These are phyloP conservation scores for Trichothecium roseum DNA, from an alignment of 2,329 filamentous ascomycete genomes.

Conservation along the genomic window DNA sequence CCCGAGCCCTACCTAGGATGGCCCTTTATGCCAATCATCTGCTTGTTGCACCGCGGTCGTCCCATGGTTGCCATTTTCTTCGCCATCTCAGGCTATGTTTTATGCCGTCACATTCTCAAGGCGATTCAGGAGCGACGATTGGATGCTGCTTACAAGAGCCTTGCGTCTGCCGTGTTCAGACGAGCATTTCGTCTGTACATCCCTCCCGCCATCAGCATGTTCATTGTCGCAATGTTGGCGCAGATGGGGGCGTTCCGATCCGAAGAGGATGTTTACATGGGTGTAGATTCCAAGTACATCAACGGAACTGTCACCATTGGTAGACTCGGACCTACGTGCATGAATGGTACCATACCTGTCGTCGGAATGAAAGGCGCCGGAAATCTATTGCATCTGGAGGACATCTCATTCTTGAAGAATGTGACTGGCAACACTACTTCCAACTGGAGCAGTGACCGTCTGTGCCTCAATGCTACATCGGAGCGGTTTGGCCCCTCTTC, in stretches of 20 bases:
- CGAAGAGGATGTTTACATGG: constrained; percentile 23
- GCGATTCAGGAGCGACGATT: constrained; percentile 23
- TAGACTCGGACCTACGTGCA: constrained; percentile 12
- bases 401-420: constrained; percentile 17
- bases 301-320: constrained; percentile 23
- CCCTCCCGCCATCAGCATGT: constrained; percentile 29
- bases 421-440: constrained; percentile 10
- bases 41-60: constrained; percentile 26
- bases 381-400: constrained; percentile 16
- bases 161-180: constrained; percentile 25
- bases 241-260: constrained; percentile 25
- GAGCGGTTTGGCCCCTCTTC: constrained; percentile 15
- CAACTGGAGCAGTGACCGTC: constrained; percentile 1
- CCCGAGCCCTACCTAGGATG: constrained; percentile 21
- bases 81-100: constrained; percentile 31
- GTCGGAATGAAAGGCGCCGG: constrained; percentile 17
- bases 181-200: constrained; percentile 28
- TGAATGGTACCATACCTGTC: constrained; percentile 16
- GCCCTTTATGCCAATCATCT: constrained; percentile 26
- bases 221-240: constrained; percentile 25
- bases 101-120: constrained; percentile 26
- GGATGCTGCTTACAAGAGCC: constrained; percentile 22
- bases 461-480: constrained; percentile 23
- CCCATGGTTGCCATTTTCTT: constrained; percentile 33
- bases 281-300: constrained; percentile 26